Evolutionary conservation across 768 basidiomycete species (phyloP), one percentile per base, ranked within the genome.

Genomic region (Serendipita sp.): DNA sequence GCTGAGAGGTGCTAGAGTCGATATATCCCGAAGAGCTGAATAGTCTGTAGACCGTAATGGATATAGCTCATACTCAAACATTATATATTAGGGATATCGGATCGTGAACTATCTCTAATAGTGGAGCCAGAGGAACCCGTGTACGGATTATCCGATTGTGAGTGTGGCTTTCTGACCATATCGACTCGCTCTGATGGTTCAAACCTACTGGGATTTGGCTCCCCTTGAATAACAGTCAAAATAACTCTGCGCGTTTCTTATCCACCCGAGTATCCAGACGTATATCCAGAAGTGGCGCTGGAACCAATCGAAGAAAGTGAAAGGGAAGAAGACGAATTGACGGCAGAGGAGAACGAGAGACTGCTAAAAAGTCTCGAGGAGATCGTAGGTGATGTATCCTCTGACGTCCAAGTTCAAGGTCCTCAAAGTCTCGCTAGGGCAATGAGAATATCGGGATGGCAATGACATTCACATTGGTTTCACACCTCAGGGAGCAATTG

Each of bases 391-490:
- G 77, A 84, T 71, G 85, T 85, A 34, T 46, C 60, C 66, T 44
- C 36, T 48, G 5, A 64, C 47, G 44, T 28, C 64, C 35, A 3
- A 41, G 41, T 66, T 63, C 51, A 65, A 15, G 48, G 7, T 46
- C 47, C 45, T 38, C 35, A 15, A 34, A 23, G 13, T 8, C 63
- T 60, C 63, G 11, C 64, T 65, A 89, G 87, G 89, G 88, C 64
- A 82, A 86, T 71, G 91, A 93, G 71, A 92, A 89, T 73, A 70
- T 91, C 23, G 91, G 91, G 47, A 94, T 94, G 87, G 93, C 96
- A 2, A 97, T 98, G 93, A 94, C 93, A 16, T 99, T 96, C 72
- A 92, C 95, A 0, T 78, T 99, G 16, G 85, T 92, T 10, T 86
- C 89, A 0, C 85, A 88, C 69, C 80, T 96, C 51, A 80, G 88